Evolutionary conservation across 2,329 filamentous ascomycete species (phyloP).

Genomic region (Aspergillus tubingensis): DNA sequence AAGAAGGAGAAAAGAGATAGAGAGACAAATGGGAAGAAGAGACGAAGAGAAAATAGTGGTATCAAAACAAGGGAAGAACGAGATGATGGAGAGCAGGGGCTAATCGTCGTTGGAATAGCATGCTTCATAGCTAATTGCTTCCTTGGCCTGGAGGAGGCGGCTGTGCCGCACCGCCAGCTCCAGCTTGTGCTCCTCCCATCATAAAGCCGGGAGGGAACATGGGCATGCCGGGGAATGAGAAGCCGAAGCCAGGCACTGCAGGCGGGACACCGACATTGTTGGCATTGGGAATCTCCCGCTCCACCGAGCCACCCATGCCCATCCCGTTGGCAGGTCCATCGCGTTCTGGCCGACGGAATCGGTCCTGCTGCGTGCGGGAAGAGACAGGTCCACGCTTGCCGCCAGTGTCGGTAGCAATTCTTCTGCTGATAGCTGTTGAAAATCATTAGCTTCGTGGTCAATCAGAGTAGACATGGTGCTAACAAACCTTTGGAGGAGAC

Average conservation of each 20-base stretch:
- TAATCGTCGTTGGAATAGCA: neutral
- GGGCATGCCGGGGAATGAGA: slow-evolving; percentile 53
- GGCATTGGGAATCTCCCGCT: slow-evolving; percentile 39
- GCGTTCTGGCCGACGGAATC: slow-evolving; percentile 37
- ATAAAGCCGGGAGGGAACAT: slow-evolving; percentile 53
- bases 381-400: slow-evolving; percentile 53
- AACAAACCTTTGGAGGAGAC: slow-evolving; percentile 82
- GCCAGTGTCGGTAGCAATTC: slow-evolving; percentile 54
- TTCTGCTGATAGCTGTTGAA: slow-evolving; percentile 51
- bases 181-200: slow-evolving; percentile 41
- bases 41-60: slow-evolving; percentile 15
- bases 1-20: neutral
- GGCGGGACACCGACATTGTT: slow-evolving; percentile 55
- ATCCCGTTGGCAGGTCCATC: slow-evolving; percentile 34
- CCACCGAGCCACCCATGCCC: slow-evolving; percentile 26
- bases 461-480: no score
- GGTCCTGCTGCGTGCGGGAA: slow-evolving; percentile 39
- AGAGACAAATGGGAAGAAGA: neutral
- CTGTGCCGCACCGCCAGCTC: slow-evolving; percentile 32
- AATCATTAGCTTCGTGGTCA: neutral
- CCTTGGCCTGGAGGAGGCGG: slow-evolving; percentile 44
- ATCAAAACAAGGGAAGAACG: slow-evolving; percentile 24
- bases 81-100: slow-evolving; percentile 4
- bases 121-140: slow-evolving; percentile 19
- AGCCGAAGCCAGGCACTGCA: slow-evolving; percentile 58